A percentile compares a stretch with the other conserved stretches of the same genome.
phyloP scores from a whole-genome alignment of 305 asterid species.

The Fraxinus dipetala region DNA sequence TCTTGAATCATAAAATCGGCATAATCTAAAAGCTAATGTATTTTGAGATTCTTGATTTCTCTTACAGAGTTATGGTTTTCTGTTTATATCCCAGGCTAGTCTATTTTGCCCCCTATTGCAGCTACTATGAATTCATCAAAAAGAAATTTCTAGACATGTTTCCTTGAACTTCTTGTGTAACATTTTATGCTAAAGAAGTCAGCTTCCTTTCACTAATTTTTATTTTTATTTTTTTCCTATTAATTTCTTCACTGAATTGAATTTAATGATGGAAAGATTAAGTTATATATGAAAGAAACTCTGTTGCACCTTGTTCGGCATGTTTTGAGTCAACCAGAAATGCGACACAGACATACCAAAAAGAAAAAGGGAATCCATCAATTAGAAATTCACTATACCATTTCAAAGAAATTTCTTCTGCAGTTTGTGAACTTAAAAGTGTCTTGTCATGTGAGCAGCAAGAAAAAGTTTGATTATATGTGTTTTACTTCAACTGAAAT shows the following conservation, averaged over 20 bases:
- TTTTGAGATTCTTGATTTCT: background rate
- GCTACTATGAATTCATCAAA: background rate
- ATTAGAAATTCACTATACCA: background rate
- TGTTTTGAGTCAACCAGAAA: background rate
- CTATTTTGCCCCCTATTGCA: background rate
- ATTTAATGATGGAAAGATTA: background rate
- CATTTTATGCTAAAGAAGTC: background rate
- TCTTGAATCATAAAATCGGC: background rate
- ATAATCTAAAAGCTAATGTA: background rate
- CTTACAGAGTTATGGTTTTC: background rate
- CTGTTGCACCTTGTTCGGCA: background rate
- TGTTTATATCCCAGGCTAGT: background rate
- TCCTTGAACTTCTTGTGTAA: background rate
- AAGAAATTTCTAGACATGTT: background rate
- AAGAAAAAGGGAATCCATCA: background rate
- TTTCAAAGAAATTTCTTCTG: background rate
- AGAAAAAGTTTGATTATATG: background rate
- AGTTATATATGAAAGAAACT: background rate
- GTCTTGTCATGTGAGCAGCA: background rate
- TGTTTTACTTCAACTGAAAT: constrained; percentile 3
- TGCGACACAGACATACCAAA: background rate
- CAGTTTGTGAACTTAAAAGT: background rate
- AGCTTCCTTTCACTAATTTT: background rate
- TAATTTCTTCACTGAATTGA: background rate
- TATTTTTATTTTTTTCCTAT: background rate